phyloP scores from a whole-genome alignment of 768 basidiomycete genomes.

The Exidia glandulosa region DNA sequence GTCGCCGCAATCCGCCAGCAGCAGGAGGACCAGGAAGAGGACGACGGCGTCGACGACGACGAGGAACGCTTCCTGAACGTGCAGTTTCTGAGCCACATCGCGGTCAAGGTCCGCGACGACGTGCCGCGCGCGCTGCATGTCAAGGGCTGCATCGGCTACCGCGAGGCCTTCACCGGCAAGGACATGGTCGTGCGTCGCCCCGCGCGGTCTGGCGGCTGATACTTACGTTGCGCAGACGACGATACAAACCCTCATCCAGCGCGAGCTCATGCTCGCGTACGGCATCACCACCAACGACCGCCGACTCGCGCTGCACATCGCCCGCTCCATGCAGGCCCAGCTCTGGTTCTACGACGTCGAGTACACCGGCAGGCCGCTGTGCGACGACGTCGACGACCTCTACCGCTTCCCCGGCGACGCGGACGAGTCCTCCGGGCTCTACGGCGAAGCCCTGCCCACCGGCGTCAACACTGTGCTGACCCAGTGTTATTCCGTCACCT shows the following conservation, averaged over 20 bases:
- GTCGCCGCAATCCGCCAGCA: conserved; percentile 24
- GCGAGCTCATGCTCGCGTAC: conserved; percentile 68
- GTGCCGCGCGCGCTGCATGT: conserved; percentile 80
- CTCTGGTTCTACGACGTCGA: conserved; percentile 97
- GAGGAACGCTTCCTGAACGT: conserved; percentile 79
- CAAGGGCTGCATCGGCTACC: conserved; percentile 88
- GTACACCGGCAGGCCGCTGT: conserved; percentile 73
- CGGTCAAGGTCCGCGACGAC: conserved; percentile 80
- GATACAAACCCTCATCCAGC: conserved; percentile 77
- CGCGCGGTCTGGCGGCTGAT: conserved; percentile 2
- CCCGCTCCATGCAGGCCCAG: conserved; percentile 81
- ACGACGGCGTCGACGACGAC: conserved; percentile 56
- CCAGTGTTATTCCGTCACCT: conserved; percentile 81
- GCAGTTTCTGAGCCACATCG: conserved; percentile 76
- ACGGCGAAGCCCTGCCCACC: conserved; percentile 67
- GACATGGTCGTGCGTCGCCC: conserved; percentile 70
- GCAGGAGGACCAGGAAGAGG: conserved; percentile 35
- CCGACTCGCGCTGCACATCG: conserved; percentile 75
- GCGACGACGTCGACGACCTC: conserved; percentile 86
- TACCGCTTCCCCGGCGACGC: conserved; percentile 59
- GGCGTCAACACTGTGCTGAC: conserved; percentile 86
- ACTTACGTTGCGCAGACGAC: conserved; percentile 45
- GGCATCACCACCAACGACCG: conserved; percentile 67
- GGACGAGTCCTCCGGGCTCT: conserved; percentile 62
- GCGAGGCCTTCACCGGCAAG: conserved; percentile 84